phyloP scores from a whole-genome alignment of 2,329 filamentous ascomycete species.

The Sordariomycetes sp. region DNA sequence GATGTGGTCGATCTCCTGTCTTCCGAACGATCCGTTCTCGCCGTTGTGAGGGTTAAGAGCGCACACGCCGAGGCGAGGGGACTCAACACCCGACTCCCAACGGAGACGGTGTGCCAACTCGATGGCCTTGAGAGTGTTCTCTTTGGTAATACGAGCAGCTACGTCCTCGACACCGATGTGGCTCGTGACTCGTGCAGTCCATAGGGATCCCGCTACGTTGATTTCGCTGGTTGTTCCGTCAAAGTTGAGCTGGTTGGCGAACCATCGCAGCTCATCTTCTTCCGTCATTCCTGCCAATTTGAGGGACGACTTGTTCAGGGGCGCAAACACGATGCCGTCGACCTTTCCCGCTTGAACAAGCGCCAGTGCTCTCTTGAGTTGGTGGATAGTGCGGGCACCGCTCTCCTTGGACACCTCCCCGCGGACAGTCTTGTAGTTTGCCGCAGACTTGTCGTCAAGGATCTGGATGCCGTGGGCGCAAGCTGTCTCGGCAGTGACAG shows the following conservation, averaged over 20 bases:
- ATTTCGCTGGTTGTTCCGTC: slow-evolving; percentile 20
- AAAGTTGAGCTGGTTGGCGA: slow-evolving; percentile 19
- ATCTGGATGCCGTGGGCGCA: slow-evolving; percentile 14
- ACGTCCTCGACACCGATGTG: slow-evolving; percentile 20
- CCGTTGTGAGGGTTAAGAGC: slow-evolving; percentile 23
- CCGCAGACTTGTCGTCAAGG: slow-evolving; percentile 15
- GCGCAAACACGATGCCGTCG: slow-evolving; percentile 21
- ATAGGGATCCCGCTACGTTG: slow-evolving; percentile 17
- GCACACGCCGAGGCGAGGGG: slow-evolving; percentile 20
- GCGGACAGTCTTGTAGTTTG: slow-evolving; percentile 5
- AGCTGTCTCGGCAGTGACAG: slow-evolving; percentile 6
- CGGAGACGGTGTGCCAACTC: slow-evolving; percentile 15
- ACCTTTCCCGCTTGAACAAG: slow-evolving; percentile 14
- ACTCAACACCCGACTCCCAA: slow-evolving; percentile 19
- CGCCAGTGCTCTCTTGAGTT: slow-evolving; percentile 15
- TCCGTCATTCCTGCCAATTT: slow-evolving; percentile 22
- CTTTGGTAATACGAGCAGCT: slow-evolving; percentile 14
- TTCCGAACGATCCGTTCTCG: slow-evolving; percentile 20
- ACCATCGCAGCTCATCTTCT: slow-evolving; percentile 23
- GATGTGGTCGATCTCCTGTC: slow-evolving; percentile 21
- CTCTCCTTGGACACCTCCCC: slow-evolving; percentile 14
- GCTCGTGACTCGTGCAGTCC: slow-evolving; percentile 21
- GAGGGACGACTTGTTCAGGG: slow-evolving; percentile 22
- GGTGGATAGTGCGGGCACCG: slow-evolving; percentile 15
- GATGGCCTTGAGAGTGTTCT: slow-evolving; percentile 14